Conservation (phyloP, 768 basidiomycete genomes). For the Mycena haematopus region DNA sequence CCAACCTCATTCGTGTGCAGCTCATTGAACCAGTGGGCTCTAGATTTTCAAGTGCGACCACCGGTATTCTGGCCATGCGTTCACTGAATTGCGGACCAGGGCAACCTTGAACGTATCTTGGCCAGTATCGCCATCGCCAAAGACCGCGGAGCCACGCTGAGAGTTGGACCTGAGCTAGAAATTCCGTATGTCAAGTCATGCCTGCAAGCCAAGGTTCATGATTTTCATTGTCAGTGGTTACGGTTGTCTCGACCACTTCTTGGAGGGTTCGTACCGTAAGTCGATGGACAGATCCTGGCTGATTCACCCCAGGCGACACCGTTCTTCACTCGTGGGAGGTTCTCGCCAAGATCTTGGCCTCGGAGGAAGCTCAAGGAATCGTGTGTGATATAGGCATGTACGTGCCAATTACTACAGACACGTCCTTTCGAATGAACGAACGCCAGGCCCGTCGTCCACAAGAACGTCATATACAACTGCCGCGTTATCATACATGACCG, state of each 20-base stretch:
- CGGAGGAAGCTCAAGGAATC: conserved; percentile 82
- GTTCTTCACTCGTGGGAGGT: conserved; percentile 98
- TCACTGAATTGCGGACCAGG: conserved; percentile 50
- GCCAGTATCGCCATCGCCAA: conserved; percentile 90
- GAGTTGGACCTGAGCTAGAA: conserved; percentile 97
- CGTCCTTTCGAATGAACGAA: background rate
- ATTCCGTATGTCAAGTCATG: conserved; percentile 68
- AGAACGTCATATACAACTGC: conserved; percentile 98
- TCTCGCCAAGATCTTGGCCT: conserved; percentile 85
- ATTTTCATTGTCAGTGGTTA: conserved; percentile 69
- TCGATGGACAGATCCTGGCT: conserved; percentile 5
- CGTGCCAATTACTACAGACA: conserved; percentile 33
- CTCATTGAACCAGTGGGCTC: conserved; percentile 96
- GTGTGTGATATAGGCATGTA: conserved; percentile 98
- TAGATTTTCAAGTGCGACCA: conserved; percentile 83
- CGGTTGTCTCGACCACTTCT: conserved; percentile 96
- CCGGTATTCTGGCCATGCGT: background rate
- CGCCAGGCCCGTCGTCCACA: conserved; percentile 92
- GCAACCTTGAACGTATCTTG: conserved; percentile 91
- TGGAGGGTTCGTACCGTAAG: conserved; percentile 70
- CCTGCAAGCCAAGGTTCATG: background rate
- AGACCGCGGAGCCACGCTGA: conserved; percentile 81
- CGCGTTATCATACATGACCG: conserved; percentile 87
- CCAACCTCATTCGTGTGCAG: conserved; percentile 47
- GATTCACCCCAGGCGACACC: conserved; percentile 77